Percentiles rank a stretch among this genome's conserved stretches.
Conservation (phyloP, 768 basidiomycete species). For the Hygrophoropsis aurantiaca region DNA sequence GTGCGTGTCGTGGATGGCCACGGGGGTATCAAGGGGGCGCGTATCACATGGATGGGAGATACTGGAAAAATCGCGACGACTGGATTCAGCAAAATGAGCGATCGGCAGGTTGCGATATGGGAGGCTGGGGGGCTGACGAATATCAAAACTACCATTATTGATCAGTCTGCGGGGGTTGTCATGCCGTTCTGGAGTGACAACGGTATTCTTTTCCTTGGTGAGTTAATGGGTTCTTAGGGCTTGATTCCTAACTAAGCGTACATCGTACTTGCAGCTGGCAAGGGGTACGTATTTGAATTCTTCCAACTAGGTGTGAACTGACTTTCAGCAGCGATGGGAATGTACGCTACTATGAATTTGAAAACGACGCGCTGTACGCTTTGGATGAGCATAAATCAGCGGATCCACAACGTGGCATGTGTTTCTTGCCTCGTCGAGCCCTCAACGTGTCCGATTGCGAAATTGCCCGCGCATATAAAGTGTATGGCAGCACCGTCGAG, state of each 20-base stretch:
- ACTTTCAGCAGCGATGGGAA: slow-evolving; percentile 77
- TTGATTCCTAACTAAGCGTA: slow-evolving; percentile 1
- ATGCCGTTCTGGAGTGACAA: slow-evolving; percentile 99
- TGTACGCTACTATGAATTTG: slow-evolving; percentile 96
- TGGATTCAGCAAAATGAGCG: slow-evolving; percentile 96
- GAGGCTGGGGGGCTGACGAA: slow-evolving; percentile 75
- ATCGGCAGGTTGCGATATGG: slow-evolving; percentile 90
- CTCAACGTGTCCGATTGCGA: slow-evolving; percentile 91
- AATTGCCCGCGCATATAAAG: slow-evolving; percentile 93
- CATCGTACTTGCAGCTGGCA: slow-evolving; percentile 58
- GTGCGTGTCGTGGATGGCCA: slow-evolving; percentile 85
- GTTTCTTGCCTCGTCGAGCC: slow-evolving; percentile 90
- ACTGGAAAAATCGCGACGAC: slow-evolving; percentile 89
- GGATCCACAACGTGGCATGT: slow-evolving; percentile 96
- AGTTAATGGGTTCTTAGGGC: slow-evolving; percentile 18
- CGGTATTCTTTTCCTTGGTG: slow-evolving; percentile 82
- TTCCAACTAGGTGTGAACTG: slow-evolving; percentile 6
- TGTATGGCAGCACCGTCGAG: slow-evolving; percentile 71
- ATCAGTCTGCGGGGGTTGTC: slow-evolving; percentile 88
- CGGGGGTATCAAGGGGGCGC: slow-evolving; percentile 88
- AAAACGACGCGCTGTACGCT: slow-evolving; percentile 74
- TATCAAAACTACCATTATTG: slow-evolving; percentile 76
- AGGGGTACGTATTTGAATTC: slow-evolving; percentile 57
- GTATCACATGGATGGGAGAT: slow-evolving; percentile 91
- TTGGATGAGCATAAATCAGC: slow-evolving; percentile 85